Conservation (phyloP, 495 filamentous ascomycete species). For the Xylaria cubensis region DNA sequence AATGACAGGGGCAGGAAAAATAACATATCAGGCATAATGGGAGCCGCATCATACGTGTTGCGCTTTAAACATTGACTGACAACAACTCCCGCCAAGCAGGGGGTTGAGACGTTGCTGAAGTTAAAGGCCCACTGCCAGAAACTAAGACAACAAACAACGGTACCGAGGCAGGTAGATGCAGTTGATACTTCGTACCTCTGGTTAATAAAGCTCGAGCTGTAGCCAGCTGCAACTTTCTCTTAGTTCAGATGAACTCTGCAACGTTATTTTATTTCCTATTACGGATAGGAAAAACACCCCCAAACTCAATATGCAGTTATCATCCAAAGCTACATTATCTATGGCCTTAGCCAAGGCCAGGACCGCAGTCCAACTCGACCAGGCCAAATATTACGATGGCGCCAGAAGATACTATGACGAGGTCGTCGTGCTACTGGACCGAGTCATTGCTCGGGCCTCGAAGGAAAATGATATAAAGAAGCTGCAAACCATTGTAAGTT, state of each 20-base stretch:
- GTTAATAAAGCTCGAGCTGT: conserved; percentile 3
- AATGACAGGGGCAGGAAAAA: not conserved
- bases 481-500: conserved; percentile 86
- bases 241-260: conserved; percentile 11
- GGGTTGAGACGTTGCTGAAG: conserved; percentile 22
- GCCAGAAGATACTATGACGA: conserved; percentile 91
- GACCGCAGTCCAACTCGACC: conserved; percentile 91
- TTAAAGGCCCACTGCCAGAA: conserved; percentile 6
- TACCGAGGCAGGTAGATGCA: not conserved
- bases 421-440: conserved; percentile 81
- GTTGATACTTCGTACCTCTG: not conserved
- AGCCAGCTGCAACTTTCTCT: conserved; percentile 11
- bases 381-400: conserved; percentile 91
- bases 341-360: conserved; percentile 94
- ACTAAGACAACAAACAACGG: conserved; percentile 1
- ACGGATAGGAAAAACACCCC: not conserved
- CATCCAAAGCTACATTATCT: conserved; percentile 91
- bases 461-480: conserved; percentile 85
- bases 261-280: conserved; percentile 19
- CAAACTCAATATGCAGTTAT: conserved; percentile 46
- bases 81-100: conserved; percentile 15
- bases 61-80: not conserved
- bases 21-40: not conserved
- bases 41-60: not conserved
- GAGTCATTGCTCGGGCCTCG: conserved; percentile 84